Conservation (phyloP, 164 flowering plant genomes). For the Vitis riparia region DNA sequence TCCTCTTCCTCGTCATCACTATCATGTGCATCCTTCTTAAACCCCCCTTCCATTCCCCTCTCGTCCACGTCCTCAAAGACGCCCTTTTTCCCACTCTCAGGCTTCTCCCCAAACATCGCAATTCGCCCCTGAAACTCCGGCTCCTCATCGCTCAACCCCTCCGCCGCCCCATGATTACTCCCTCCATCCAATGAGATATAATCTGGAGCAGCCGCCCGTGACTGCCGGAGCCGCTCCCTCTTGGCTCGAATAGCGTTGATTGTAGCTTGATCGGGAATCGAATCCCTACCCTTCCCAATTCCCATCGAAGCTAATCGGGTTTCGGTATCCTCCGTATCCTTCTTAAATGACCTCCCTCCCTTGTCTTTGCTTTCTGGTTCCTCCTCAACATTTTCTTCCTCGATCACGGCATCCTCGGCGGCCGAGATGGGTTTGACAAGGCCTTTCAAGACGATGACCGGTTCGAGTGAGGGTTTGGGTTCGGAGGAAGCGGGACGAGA, state of each 20-base stretch:
- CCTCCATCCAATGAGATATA: conserved; percentile 82
- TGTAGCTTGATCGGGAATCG: conserved; percentile 63
- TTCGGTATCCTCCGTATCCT: conserved; percentile 35
- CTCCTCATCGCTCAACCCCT: conserved; percentile 90
- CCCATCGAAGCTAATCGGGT: conserved; percentile 39
- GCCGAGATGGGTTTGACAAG: conserved; percentile 53
- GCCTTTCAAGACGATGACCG: conserved; percentile 74
- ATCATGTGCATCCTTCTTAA: conserved; percentile 25
- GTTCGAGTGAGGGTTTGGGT: conserved; percentile 43
- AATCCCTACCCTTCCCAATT: conserved; percentile 31
- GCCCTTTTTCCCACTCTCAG: conserved; percentile 50
- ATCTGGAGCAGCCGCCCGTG: conserved; percentile 69
- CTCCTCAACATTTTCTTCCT: conserved; percentile 3
- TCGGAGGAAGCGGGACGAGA: conserved; percentile 27
- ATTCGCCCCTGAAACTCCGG: conserved; percentile 77
- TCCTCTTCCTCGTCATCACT: conserved; percentile 80
- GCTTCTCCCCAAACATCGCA: conserved; percentile 66
- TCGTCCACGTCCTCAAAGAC: conserved; percentile 70
- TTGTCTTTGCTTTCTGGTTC: conserved; percentile 12
- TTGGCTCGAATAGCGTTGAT: conserved; percentile 75
- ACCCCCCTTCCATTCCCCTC: conserved; percentile 24
- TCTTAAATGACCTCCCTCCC: conserved; percentile 12
- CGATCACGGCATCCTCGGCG: conserved; percentile 19
- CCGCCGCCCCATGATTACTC: conserved; percentile 59
- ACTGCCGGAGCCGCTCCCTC: conserved; percentile 69